Evolutionary conservation across 805 yeast genomes (phyloP).

Genomic region (Metschnikowia vanudenii): DNA sequence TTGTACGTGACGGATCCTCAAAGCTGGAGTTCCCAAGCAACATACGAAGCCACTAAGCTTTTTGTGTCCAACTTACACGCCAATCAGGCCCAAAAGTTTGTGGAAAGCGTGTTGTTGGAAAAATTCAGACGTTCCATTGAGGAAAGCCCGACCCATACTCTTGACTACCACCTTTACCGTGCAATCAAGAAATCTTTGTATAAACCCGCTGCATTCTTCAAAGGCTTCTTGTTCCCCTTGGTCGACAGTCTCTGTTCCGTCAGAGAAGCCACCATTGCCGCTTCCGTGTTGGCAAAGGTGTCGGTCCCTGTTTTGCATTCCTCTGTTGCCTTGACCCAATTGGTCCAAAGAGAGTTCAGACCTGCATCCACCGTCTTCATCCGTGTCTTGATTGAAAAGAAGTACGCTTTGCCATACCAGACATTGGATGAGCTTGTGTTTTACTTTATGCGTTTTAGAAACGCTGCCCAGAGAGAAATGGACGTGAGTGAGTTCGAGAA

Average conservation of each 20-base stretch:
- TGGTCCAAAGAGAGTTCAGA: slow-evolving; percentile 73
- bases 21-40: slow-evolving; percentile 92
- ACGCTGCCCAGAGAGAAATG: slow-evolving; percentile 46
- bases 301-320: slow-evolving; percentile 95
- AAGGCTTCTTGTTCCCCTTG: slow-evolving; percentile 90
- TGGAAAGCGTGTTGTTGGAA: slow-evolving; percentile 64
- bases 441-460: slow-evolving; percentile 89
- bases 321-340: slow-evolving; percentile 87
- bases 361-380: slow-evolving; percentile 92
- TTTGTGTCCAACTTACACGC: slow-evolving; percentile 90
- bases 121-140: slow-evolving; percentile 71
- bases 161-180: slow-evolving; percentile 91
- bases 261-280: slow-evolving; percentile 93
- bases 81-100: slow-evolving; percentile 82
- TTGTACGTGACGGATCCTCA: slow-evolving; percentile 90
- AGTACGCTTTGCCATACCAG: slow-evolving; percentile 95
- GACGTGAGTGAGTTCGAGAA: slow-evolving; percentile 34
- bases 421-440: slow-evolving; percentile 92
- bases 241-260: slow-evolving; percentile 86
- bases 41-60: slow-evolving; percentile 90
- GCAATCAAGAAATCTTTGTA: slow-evolving; percentile 89
- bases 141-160: slow-evolving; percentile 67
- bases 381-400: slow-evolving; percentile 85
- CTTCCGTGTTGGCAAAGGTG: slow-evolving; percentile 83
- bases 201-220: slow-evolving; percentile 97